Evolutionary conservation across 208 protist genomes (phyloP), one percentile per base, ranked within the genome.

Genomic region (Leishmania mexicana): DNA sequence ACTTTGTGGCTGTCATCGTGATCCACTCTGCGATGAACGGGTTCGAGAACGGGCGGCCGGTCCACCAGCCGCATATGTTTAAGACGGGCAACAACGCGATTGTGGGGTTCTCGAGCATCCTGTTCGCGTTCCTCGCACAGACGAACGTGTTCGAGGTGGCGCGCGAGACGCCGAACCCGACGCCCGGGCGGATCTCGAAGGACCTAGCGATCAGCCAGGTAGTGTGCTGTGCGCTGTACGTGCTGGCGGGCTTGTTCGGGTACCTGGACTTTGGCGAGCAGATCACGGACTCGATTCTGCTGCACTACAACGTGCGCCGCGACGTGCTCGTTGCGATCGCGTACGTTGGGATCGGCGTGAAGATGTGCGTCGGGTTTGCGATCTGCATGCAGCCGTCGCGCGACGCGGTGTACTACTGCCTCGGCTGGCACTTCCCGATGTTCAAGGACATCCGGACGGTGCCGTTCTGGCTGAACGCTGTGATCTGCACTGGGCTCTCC

Each of bases 71-170:
- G 54, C 80, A 80, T 71, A 79, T 91, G 74, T 94, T 95, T 84
- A 85, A 90, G 80, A 78, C 81, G n/a, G 92, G 92, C 47, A 94
- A 94, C 83, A 83, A 65, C 54, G 90, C 89, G 10, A 75, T 97
- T 51, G 75, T 87, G 45, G 91, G 91, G n/a, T 86, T 98, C 83
- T 93, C 92, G 24, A 89, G 92, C 62, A 95, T 96, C 75, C 88
- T 97, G 67, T 96, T 98, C 72, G 84, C 94, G 17, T 98, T 94
- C 74, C 68, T 96, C 28, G 95, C 92, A 68, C 93, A 98, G 80
- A 88, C 88, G 42, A 97, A 96, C 83, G 85, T 85, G 57, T 94
- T 94, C 45, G 88, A 89, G 75, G 89, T 97, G 53, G 95, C 92
- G 62, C 71, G 76, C 45, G 95, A 98, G 83, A 89, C 91, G 82